A percentile compares a stretch with the other conserved stretches of the same genome.
Conservation (phyloP, 176 grass and related monocot species). For the Musa troglodytarum region DNA sequence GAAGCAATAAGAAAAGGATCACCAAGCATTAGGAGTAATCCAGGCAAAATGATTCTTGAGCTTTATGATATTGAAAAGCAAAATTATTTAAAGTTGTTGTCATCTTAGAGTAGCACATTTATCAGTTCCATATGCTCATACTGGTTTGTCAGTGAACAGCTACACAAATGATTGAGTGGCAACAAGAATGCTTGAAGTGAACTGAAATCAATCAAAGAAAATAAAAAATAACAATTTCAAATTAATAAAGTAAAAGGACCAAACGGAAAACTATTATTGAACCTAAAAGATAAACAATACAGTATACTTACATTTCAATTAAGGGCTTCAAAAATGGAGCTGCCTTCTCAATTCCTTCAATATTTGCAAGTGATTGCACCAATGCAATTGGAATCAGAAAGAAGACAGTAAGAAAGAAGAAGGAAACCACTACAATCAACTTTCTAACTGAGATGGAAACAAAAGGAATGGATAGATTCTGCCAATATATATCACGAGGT, state of each 20-base stretch:
- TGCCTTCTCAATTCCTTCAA: constrained; percentile 86
- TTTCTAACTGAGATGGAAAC: constrained; percentile 68
- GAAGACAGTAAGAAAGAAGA: constrained; percentile 98
- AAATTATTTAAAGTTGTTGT: too few species aligned
- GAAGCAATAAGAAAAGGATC: background rate
- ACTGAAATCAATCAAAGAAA: background rate
- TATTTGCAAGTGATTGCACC: constrained; percentile 86
- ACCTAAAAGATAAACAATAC: background rate
- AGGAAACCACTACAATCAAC: constrained; percentile 65
- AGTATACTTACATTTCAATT: constrained; percentile 57
- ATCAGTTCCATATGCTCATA: too few species aligned
- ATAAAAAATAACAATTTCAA: too few species aligned
- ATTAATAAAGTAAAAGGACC: too few species aligned
- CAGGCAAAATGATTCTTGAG: background rate
- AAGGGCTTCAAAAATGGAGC: constrained; percentile 76
- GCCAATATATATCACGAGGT: constrained; percentile 87
- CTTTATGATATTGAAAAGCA: too few species aligned
- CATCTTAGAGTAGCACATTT: too few species aligned
- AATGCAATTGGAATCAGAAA: constrained; percentile 74
- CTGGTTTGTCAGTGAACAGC: too few species aligned
- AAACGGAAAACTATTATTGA: background rate
- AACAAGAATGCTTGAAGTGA: too few species aligned
- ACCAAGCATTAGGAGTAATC: background rate
- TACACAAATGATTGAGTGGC: too few species aligned
- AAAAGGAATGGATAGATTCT: constrained; percentile 85